These are phyloP conservation scores for Adansonia grandidieri DNA, from an alignment of 441 rosid genomes.

Conservation along the genomic window DNA sequence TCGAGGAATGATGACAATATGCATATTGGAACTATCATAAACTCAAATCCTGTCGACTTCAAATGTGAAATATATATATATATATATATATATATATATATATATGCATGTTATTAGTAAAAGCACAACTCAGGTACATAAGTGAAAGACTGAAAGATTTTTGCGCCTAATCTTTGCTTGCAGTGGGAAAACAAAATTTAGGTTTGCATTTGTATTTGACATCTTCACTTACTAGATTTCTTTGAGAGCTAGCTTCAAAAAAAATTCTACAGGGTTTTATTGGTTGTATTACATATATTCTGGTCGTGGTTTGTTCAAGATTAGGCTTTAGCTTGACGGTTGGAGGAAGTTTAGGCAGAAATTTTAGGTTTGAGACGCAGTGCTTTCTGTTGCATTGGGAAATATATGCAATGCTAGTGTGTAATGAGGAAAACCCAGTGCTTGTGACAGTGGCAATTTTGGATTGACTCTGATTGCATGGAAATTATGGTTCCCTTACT, in stretches of 20 bases:
- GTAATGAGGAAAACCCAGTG: background rate
- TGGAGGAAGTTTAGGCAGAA: background rate
- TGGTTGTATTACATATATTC: constrained; percentile 1
- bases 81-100: background rate
- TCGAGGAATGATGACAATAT: too few species aligned
- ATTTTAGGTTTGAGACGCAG: background rate
- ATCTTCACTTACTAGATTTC: background rate
- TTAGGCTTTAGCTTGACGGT: background rate
- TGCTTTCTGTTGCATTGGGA: background rate
- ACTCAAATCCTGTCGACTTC: background rate
- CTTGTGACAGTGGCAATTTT: background rate
- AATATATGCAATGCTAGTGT: background rate
- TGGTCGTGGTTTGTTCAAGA: background rate
- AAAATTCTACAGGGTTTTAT: background rate
- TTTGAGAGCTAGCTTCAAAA: background rate
- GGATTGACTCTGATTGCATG: background rate
- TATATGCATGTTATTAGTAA: background rate
- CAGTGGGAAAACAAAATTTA: background rate
- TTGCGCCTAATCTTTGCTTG: background rate
- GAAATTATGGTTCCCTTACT: background rate
- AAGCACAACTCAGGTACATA: background rate
- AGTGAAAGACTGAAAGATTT: background rate
- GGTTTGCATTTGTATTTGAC: constrained; percentile 1
- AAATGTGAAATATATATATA: background rate
- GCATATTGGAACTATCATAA: too few species aligned